Percentiles rank a stretch among this genome's conserved stretches.
phyloP scores from a whole-genome alignment of 2,329 filamentous ascomycete species.

The Orbilia blumenaviensis region DNA sequence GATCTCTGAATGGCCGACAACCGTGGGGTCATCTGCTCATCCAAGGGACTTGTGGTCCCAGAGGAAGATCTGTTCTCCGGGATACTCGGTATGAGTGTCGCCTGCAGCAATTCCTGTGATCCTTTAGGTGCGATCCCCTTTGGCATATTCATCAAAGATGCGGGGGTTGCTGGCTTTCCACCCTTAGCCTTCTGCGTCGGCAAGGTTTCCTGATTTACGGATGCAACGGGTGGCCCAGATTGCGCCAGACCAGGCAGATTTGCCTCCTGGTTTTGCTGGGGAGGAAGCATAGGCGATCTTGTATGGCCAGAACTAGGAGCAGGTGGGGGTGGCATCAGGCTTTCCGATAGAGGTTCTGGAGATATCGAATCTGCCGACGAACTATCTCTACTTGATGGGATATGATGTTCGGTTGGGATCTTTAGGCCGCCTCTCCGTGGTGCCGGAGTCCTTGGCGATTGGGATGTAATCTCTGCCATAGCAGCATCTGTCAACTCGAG shows the following conservation, averaged over 20 bases:
- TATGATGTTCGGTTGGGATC: constrained; percentile 41
- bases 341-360: constrained; percentile 57
- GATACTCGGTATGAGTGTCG: constrained; percentile 25
- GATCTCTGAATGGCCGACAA: constrained; percentile 41
- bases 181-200: constrained; percentile 56
- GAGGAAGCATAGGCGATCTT: constrained; percentile 58
- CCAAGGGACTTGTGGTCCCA: constrained; percentile 32
- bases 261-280: constrained; percentile 73
- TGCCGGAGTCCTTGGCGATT: constrained; percentile 59
- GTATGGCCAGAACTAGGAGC: constrained; percentile 37
- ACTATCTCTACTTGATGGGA: constrained; percentile 49
- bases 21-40: constrained; percentile 50
- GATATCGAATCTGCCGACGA: constrained; percentile 58
- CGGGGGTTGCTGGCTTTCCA: constrained; percentile 79
- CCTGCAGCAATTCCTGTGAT: constrained; percentile 22
- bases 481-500: constrained; percentile 65
- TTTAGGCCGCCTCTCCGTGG: constrained; percentile 22
- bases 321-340: constrained; percentile 57
- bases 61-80: constrained; percentile 27
- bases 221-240: constrained; percentile 56
- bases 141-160: constrained; percentile 82
- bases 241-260: constrained; percentile 67
- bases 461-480: constrained; percentile 61
- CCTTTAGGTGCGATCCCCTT: constrained; percentile 58
- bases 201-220: constrained; percentile 60